Evolutionary conservation across 768 basidiomycete species (phyloP).

Genomic region (Leccinum broughii): DNA sequence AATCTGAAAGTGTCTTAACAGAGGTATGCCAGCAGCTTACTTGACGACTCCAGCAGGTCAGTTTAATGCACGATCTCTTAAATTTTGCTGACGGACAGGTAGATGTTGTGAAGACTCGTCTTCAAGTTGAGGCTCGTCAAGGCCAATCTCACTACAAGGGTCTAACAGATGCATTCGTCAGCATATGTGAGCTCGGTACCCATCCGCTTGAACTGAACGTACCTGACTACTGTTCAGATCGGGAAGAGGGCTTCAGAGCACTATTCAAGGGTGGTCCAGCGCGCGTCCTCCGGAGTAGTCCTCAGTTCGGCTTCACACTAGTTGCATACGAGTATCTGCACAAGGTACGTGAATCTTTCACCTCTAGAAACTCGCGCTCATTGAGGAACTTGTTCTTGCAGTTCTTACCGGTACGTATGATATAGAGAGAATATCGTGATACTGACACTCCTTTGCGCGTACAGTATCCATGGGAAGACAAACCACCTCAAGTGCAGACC

Average conservation of each 20-base stretch:
- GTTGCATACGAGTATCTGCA: constrained; percentile 78
- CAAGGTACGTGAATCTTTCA: constrained; percentile 43
- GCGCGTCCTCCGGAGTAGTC: constrained; percentile 83
- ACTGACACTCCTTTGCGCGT: constrained; percentile 12
- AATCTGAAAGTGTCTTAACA: constrained; percentile 40
- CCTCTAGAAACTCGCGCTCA: background rate
- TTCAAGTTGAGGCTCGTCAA: constrained; percentile 90
- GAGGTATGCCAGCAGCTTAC: constrained; percentile 98
- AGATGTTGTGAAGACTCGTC: constrained; percentile 97
- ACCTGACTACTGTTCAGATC: constrained; percentile 45
- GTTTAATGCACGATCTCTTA: constrained; percentile 20
- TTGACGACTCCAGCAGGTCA: constrained; percentile 87
- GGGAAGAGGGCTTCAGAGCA: constrained; percentile 86
- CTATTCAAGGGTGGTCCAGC: constrained; percentile 93
- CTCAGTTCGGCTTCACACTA: constrained; percentile 93
- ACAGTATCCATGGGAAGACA: constrained; percentile 82
- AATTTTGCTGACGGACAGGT: constrained; percentile 19
- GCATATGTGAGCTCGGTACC: constrained; percentile 68
- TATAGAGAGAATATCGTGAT: background rate
- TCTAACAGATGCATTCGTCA: constrained; percentile 81
- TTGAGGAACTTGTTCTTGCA: constrained; percentile 12
- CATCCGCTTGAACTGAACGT: constrained; percentile 12
- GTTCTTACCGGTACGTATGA: constrained; percentile 34
- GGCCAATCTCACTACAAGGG: constrained; percentile 94
- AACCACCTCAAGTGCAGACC: constrained; percentile 67